phyloP scores from a whole-genome alignment of 1,284 basidiomycete species.

The Ustilago crameri region DNA sequence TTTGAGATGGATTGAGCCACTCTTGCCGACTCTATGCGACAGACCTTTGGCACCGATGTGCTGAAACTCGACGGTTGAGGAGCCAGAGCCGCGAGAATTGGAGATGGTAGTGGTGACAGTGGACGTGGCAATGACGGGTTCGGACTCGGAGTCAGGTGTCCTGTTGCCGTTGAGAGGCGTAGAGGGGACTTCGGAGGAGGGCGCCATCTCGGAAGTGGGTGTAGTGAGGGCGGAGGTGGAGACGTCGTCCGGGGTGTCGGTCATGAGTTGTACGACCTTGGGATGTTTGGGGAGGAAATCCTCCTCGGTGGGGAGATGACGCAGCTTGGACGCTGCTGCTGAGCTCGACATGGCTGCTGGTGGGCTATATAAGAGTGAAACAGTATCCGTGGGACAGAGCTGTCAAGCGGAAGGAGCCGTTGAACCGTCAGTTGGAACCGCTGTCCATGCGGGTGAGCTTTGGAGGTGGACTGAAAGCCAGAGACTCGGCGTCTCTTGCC shows the following conservation, averaged over 20 bases:
- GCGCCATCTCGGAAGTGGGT: slow-evolving; percentile 26
- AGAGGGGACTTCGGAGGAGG: slow-evolving; percentile 23
- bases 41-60: slow-evolving; percentile 52
- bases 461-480: too few relatives aligned
- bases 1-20: slow-evolving; percentile 53
- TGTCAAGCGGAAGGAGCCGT: too few relatives aligned
- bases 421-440: too few relatives aligned
- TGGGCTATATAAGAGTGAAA: too few relatives aligned
- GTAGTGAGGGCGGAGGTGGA: slow-evolving; percentile 20
- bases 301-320: slow-evolving; percentile 21
- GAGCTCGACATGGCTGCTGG: slow-evolving; percentile 18
- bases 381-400: too few relatives aligned
- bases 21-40: slow-evolving; percentile 46
- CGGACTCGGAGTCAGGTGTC: slow-evolving; percentile 41
- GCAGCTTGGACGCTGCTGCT: slow-evolving; percentile 1
- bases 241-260: slow-evolving; percentile 14
- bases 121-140: slow-evolving; percentile 38
- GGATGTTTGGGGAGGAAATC: slow-evolving; percentile 30
- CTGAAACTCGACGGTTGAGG: slow-evolving; percentile 42
- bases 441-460: too few relatives aligned
- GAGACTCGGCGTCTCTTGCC: too few relatives aligned
- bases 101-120: slow-evolving; percentile 53
- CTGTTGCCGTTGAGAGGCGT: slow-evolving; percentile 20
- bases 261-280: slow-evolving; percentile 21
- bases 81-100: slow-evolving; percentile 27